A percentile compares a stretch with the other conserved stretches of the same genome.
These are phyloP conservation scores for Astragalus glycyphyllos DNA, from an alignment of 306 rosid species.

Conservation along the genomic window DNA sequence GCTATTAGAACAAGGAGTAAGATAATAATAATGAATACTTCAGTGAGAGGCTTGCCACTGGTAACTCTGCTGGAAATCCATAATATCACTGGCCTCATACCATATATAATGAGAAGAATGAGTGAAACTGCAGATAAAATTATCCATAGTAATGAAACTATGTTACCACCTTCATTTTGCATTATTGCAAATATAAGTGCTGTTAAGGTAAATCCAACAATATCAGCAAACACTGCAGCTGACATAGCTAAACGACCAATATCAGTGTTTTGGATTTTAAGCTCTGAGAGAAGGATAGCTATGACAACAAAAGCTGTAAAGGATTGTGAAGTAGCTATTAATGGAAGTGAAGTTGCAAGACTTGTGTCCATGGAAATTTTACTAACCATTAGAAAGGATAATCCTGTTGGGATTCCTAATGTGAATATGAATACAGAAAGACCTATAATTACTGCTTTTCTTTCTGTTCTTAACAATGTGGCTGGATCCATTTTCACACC, in stretches of 20 bases:
- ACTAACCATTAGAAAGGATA: neutral
- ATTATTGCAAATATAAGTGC: neutral
- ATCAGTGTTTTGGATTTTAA: constrained; percentile 63
- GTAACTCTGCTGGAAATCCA: constrained; percentile 36
- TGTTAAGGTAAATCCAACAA: constrained; percentile 39
- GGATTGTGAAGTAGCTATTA: constrained; percentile 49
- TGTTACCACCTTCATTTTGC: neutral
- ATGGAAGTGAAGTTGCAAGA: constrained; percentile 34
- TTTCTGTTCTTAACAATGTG: constrained; percentile 49
- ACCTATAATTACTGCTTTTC: constrained; percentile 48
- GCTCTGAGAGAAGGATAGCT: constrained; percentile 55
- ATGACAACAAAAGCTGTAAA: constrained; percentile 51
- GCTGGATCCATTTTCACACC: constrained; percentile 55
- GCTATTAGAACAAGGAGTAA: constrained; percentile 43
- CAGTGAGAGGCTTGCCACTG: constrained; percentile 39
- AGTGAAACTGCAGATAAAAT: constrained; percentile 33
- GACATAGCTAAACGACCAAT: constrained; percentile 66
- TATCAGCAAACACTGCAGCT: constrained; percentile 50
- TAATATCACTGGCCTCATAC: constrained; percentile 44
- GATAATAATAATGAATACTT: constrained; percentile 34
- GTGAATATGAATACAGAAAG: constrained; percentile 41
- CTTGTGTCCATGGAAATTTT: constrained; percentile 26
- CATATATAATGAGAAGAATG: neutral
- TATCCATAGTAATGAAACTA: neutral
- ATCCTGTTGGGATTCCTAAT: constrained; percentile 24